Percentiles rank a stretch among this genome's conserved stretches.
Conservation (phyloP, 148 eudicot species). For the Cornus kousa region DNA sequence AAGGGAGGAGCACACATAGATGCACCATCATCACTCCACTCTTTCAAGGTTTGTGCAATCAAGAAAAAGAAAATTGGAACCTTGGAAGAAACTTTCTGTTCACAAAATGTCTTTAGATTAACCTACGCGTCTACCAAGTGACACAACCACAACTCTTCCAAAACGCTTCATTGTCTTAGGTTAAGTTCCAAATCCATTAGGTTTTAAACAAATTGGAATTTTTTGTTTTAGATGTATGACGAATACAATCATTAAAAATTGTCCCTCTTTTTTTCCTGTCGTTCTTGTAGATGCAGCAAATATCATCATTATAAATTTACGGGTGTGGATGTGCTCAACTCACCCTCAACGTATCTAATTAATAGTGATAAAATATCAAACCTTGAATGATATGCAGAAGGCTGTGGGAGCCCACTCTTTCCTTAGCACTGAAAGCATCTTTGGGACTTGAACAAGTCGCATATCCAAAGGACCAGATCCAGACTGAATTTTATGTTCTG, state of each 20-base stretch:
- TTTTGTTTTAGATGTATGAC: neutral
- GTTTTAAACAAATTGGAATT: neutral
- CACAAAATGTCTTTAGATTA: no score
- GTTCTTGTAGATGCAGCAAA: neutral
- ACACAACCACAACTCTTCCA: neutral
- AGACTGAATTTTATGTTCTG: conserved; percentile 92
- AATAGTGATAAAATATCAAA: conserved; percentile 16
- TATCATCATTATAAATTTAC: neutral
- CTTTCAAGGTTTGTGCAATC: no score
- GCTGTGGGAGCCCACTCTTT: conserved; percentile 88
- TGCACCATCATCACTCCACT: no score
- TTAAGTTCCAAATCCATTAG: neutral
- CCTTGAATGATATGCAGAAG: conserved; percentile 94
- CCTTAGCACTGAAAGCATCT: conserved; percentile 91
- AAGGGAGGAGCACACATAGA: no score
- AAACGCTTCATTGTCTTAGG: neutral
- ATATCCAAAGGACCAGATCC: conserved; percentile 91
- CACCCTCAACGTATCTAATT: no score
- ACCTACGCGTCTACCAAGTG: neutral
- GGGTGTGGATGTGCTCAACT: neutral
- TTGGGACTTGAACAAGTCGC: conserved; percentile 95
- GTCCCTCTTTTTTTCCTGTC: neutral
- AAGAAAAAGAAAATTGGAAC: no score
- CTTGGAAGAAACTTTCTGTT: no score
- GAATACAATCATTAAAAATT: neutral